Percentiles rank a stretch among this genome's conserved stretches.
phyloP scores from a whole-genome alignment of 2,329 filamentous ascomycete species.

The Diplodia sapinea region DNA sequence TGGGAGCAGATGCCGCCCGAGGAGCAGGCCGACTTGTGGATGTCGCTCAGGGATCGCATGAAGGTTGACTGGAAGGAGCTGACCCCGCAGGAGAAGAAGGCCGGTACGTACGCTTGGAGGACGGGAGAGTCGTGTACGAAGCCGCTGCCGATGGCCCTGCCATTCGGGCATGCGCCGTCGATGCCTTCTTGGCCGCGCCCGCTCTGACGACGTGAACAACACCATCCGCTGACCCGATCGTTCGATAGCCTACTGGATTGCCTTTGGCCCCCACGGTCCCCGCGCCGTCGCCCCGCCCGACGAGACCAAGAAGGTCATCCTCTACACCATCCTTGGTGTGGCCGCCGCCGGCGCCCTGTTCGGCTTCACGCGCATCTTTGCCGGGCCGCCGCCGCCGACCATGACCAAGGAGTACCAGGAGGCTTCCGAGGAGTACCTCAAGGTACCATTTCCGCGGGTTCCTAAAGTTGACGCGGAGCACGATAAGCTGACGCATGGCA shows the following conservation, averaged over 20 bases:
- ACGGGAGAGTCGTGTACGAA: background rate
- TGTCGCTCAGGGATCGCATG: constrained; percentile 97
- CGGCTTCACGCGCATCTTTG: constrained; percentile 71
- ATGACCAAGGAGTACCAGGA: constrained; percentile 99
- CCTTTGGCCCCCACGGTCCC: constrained; percentile 95
- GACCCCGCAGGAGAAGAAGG: constrained; percentile 98
- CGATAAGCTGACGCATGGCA: constrained; percentile 31
- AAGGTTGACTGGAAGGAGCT: constrained; percentile 96
- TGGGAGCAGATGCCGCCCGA: constrained; percentile 98
- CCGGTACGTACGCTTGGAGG: constrained; percentile 70
- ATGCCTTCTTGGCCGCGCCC: constrained; percentile 1
- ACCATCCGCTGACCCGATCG: constrained; percentile 25
- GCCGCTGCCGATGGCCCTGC: constrained; percentile 3
- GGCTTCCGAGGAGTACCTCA: constrained; percentile 90
- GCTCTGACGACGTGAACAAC: background rate
- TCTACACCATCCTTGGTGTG: constrained; percentile 73
- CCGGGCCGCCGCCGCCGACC: constrained; percentile 73
- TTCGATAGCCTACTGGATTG: constrained; percentile 93
- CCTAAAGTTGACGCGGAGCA: background rate
- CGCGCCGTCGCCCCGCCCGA: constrained; percentile 82
- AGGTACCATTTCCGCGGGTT: constrained; percentile 64
- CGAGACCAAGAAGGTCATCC: constrained; percentile 78
- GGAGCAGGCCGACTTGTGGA: constrained; percentile 99
- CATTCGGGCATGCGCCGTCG: background rate
- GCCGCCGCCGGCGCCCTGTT: constrained; percentile 74